Evolutionary conservation across 2,329 filamentous ascomycete species (phyloP), one percentile per base, ranked within the genome.

Genomic region (Apiospora arundinis): DNA sequence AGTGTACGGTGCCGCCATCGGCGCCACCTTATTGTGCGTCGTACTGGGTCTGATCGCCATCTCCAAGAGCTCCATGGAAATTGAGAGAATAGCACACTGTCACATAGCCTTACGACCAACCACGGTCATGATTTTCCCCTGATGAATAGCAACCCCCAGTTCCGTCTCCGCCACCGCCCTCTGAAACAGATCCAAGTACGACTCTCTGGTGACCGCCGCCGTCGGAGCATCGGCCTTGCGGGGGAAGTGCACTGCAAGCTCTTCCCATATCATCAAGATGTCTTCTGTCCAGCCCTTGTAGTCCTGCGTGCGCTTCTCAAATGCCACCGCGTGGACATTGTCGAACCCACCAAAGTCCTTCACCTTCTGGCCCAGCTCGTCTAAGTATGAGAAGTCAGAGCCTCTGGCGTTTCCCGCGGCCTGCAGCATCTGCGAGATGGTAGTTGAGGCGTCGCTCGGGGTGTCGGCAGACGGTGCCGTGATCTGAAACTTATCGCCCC

Each of bases 271-370:
- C 70, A 71, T 71, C 21, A 72, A 46, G n/a, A 69, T 68, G 28
- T 72, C 66, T 28, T 72, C 71, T 16, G 71, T 72, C 71, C 71
- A 72, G 16, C 2, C 71, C 45, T 72, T 72, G 14, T 44, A 18
- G 14, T 71, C 70, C 70, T 44, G 65, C 21, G 9, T 60, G 44
- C 70, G 18, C 49, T 67, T 69, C 23, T 52, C 37, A 6, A n/a
- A 16, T 12, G 21, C 11, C 23, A 18, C 32, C 21, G 12, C 37
- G 7, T 65, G 44, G 3, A 69, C 67, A 14, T 65, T 42, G 14
- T 60, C 49, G 28, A 71, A 69, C 18, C 28, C 48, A 6, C 14
- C n/a, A n/a, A n/a, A 23, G 8, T n/a, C 23, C 48, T 16, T 25
- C 7, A 25, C 16, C 23, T 25, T 14, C 11, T 28, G 23, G 23